Base-by-base conservation (phyloP, 2,329 filamentous ascomycete genomes). In the Blumeria graminis region DNA sequence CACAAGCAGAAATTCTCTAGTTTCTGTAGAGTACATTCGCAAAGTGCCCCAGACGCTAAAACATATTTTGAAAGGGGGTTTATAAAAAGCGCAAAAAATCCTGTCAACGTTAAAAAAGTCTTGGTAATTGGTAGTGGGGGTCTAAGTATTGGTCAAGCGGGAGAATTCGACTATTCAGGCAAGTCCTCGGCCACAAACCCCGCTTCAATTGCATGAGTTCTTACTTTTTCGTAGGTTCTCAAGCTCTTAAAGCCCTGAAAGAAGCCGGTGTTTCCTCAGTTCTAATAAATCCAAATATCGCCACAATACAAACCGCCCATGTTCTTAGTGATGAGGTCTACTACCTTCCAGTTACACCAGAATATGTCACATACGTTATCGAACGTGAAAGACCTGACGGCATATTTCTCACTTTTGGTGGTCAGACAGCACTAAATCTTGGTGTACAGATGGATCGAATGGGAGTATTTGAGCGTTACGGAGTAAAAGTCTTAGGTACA, bases 151-250 rank as follows among this genome's bases (percentile, higher is more conserved):
- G 90, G 90, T 61, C 90, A 96, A 72, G 90, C 90, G 62, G 90
- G 90, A 73, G 90, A 96, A 74, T 96, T 96, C 66, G 90, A 96
- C 72, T 96, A 96, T 71, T 96, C 92, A 70, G 90, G 88, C 94
- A 60, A 35, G 65, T 65, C 36, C 53, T 28, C 22, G 22, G 22
- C 22, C 22, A 28, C 22, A 28, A 28, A 28, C 22, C 22, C 22
- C 22, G 4, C 22, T 28, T 28, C 22, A 28, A 28, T 28, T 28
- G 22, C 45, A 61, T 65, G 63, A 65, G 59, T 65, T 62, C 64
- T 56, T 56, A 48, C 56, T 34, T 8, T 11, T 56, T 56, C 61
- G 66, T 66, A 94, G 88, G 92, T 61, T 89, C 90, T 6, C 92
- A 96, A 74, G 92, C 92, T 56, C 76, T 98, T 60, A 96, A 96